Base-by-base conservation (phyloP, 352 stramenopile species). In the Phytophthora hibernalis region DNA sequence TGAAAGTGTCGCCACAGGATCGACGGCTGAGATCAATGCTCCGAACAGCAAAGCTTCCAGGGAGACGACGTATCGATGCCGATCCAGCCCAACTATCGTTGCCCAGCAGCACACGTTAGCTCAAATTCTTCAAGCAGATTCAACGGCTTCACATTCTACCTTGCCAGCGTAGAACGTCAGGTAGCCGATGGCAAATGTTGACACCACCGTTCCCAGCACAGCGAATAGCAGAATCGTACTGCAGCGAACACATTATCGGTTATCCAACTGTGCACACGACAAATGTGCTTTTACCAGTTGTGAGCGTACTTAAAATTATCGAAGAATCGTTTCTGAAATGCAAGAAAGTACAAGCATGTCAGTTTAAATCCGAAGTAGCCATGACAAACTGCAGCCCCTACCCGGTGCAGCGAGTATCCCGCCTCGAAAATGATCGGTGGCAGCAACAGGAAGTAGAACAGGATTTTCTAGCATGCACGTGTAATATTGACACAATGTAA, bases 341-440 rank as follows among this genome's bases (percentile, higher is more conserved):
- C 18, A 15, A 53, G 13, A 53, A 16, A 31, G 26, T 7, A 31
- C 20, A 31, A 56, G 16, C 18, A 13, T 20, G 35, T 55, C 11
- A 44, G 21, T 35, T 7, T 42, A 12, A 22, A 33, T 15, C 26
- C 10, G 7, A 49, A 16, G 44, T 8, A 33, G 51, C 2, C 37
- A 61, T 13, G 26, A 37, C 11, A 11, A 62, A 21, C 5, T 20
- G 6, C 16, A 35, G n/a, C 22, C n/a, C 60, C 18, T 68, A 90
- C 83, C 68, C 83, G 76, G 70, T 95, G 82, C 1, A 98, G 73
- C 30, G 91, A 98, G 72, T 98, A 98, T 0, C 97, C 96, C 0
- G 96, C 96, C 79, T 99, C 96, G 67, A 99, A 99, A 60, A 99
- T 99, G 58, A 99, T 99, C 7, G 96, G 96, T 18, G 97, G 97